Percentiles rank a stretch among this genome's conserved stretches.
Evolutionary conservation across 2,329 filamentous ascomycete genomes (phyloP).

Genomic region (Penicillium sp.): DNA sequence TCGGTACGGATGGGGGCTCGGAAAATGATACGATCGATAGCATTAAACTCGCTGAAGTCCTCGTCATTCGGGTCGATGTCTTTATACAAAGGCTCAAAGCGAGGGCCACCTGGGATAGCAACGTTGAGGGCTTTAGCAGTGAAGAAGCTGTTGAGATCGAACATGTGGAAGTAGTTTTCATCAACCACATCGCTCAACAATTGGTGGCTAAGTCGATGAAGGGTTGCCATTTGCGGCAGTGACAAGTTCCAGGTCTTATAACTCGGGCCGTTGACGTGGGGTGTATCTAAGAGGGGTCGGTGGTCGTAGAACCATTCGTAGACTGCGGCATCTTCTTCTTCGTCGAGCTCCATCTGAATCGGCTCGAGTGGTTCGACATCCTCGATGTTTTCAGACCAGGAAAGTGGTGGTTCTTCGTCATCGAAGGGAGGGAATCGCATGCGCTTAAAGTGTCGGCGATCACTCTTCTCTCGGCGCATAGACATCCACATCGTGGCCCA

Average conservation of each 20-base stretch:
- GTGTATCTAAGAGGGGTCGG: slow-evolving; percentile 83
- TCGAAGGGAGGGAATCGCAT: slow-evolving; percentile 99
- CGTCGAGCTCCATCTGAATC: slow-evolving; percentile 97
- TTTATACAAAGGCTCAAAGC: slow-evolving; percentile 97
- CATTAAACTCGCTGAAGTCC: slow-evolving; percentile 99
- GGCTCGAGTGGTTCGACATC: slow-evolving; percentile 97
- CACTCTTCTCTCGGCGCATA: slow-evolving; percentile 97
- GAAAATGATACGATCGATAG: slow-evolving; percentile 99
- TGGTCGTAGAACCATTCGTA: slow-evolving; percentile 99
- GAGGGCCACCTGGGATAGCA: slow-evolving; percentile 92
- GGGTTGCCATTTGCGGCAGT: slow-evolving; percentile 91
- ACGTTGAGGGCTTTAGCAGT: slow-evolving; percentile 97
- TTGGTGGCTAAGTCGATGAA: slow-evolving; percentile 90
- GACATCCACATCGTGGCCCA: slow-evolving; percentile 99
- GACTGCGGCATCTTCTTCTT: slow-evolving; percentile 86
- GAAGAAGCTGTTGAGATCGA: slow-evolving; percentile 91
- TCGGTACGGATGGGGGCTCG: slow-evolving; percentile 92
- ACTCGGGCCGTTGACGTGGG: slow-evolving; percentile 93
- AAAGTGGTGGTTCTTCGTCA: slow-evolving; percentile 95
- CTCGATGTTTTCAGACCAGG: slow-evolving; percentile 98
- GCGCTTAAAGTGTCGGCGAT: slow-evolving; percentile 92
- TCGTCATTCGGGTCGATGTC: slow-evolving; percentile 98
- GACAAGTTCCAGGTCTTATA: slow-evolving; percentile 96
- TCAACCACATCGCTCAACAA: slow-evolving; percentile 90
- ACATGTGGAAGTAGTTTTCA: slow-evolving; percentile 97